A percentile compares a stretch with the other conserved stretches of the same genome.
Evolutionary conservation across 1,284 basidiomycete genomes (phyloP).

Genomic region (Boletellus sp.): DNA sequence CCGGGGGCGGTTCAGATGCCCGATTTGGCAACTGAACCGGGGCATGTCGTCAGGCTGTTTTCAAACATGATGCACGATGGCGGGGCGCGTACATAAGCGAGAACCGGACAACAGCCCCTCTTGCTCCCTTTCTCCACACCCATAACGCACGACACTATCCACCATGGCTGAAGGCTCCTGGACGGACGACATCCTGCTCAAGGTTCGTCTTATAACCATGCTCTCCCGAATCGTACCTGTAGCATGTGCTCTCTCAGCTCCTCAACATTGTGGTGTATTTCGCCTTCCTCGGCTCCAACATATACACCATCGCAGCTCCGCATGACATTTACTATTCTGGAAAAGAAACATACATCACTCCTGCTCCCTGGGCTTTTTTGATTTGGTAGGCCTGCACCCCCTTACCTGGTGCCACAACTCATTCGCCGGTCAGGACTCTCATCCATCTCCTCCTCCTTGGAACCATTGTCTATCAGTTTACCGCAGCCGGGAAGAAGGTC

Average conservation of each 20-base stretch:
- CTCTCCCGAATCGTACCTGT: background rate
- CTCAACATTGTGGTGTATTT: constrained; percentile 78
- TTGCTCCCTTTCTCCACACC: constrained; percentile 14
- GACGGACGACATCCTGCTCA: constrained; percentile 77
- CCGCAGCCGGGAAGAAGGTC: constrained; percentile 70
- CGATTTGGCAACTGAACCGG: constrained; percentile 13
- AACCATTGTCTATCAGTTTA: constrained; percentile 88
- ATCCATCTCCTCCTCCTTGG: constrained; percentile 87
- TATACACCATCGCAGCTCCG: constrained; percentile 78
- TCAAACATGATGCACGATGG: background rate
- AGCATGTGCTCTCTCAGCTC: constrained; percentile 44
- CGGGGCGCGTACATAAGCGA: constrained; percentile 27
- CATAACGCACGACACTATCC: constrained; percentile 1
- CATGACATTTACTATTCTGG: constrained; percentile 63
- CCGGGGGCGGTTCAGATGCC: background rate
- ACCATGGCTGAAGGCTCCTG: constrained; percentile 57
- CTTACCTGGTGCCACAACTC: constrained; percentile 11
- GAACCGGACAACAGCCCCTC: constrained; percentile 10
- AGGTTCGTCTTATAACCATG: constrained; percentile 43
- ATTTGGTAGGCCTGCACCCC: constrained; percentile 55
- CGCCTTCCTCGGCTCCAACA: constrained; percentile 83
- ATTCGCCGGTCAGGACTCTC: constrained; percentile 52
- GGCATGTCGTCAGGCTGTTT: constrained; percentile 29
- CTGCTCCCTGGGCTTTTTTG: constrained; percentile 83
- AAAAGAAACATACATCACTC: constrained; percentile 87